Percentiles rank a stretch among this genome's conserved stretches.
These are phyloP conservation scores for Glycine latifolia DNA, from an alignment of 306 rosid genomes.

Conservation along the genomic window DNA sequence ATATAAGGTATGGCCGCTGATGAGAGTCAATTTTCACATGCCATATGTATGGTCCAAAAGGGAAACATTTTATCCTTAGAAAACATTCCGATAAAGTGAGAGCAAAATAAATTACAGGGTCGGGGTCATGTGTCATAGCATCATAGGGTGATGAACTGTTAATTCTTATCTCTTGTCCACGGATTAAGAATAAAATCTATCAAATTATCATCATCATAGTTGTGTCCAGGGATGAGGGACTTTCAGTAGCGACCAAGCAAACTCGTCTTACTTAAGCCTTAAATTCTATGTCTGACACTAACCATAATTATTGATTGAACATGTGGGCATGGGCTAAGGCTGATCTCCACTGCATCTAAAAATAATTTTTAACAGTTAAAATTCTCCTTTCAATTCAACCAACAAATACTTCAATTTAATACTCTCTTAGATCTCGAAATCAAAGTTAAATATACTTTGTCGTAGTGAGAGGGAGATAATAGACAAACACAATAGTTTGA, in stretches of 20 bases:
- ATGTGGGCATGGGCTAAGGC: background rate
- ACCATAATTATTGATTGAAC: background rate
- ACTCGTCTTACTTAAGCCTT: slow-evolving; percentile 25
- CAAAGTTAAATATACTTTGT: slow-evolving; percentile 45
- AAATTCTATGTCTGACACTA: background rate
- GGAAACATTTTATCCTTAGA: slow-evolving; percentile 7
- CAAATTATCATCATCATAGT: slow-evolving; percentile 25
- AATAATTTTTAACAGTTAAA: background rate
- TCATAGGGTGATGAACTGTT: background rate
- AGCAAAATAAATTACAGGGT: slow-evolving; percentile 42
- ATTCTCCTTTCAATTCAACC: slow-evolving; percentile 12
- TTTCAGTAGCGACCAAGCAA: slow-evolving; percentile 38
- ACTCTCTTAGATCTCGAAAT: background rate
- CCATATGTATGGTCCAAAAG: slow-evolving; percentile 21
- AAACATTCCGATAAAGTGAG: slow-evolving; percentile 14
- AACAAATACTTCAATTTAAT: slow-evolving; percentile 18
- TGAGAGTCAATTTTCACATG: slow-evolving; percentile 28
- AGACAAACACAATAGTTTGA: background rate
- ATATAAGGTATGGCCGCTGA: slow-evolving; percentile 1
- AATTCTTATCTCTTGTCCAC: slow-evolving; percentile 9
- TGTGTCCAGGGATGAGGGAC: slow-evolving; percentile 7
- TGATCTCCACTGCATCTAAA: background rate
- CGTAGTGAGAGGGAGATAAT: background rate
- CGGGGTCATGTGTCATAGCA: slow-evolving; percentile 32
- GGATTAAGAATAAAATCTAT: background rate